These are phyloP conservation scores for Cadophora sp. DNA, from an alignment of 2,329 filamentous ascomycete species.

Conservation along the genomic window DNA sequence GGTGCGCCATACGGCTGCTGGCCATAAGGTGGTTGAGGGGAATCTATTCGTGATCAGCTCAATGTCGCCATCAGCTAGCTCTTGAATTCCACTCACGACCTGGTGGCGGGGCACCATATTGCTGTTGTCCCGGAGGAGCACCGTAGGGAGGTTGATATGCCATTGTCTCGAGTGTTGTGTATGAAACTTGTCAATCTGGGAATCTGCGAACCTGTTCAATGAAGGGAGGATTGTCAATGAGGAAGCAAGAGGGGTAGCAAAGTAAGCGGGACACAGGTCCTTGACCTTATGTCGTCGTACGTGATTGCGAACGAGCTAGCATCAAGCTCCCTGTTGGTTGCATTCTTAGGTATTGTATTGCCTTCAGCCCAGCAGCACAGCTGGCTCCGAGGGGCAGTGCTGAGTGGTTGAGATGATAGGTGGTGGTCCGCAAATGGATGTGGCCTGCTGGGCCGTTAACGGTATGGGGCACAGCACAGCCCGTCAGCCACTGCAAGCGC, in stretches of 20 bases:
- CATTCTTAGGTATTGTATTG: not conserved
- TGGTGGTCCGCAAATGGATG: not conserved
- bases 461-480: conserved; percentile 16
- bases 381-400: conserved; percentile 27
- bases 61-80: not conserved
- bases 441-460: not conserved
- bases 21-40: conserved; percentile 26
- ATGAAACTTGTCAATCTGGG: not conserved
- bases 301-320: conserved; percentile 19
- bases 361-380: conserved; percentile 20
- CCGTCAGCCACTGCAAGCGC: conserved; percentile 24
- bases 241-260: conserved; percentile 23
- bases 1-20: conserved; percentile 26
- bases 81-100: conserved; percentile 22
- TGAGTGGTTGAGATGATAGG: conserved; percentile 17
- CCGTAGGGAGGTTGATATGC: conserved; percentile 28
- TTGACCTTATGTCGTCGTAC: conserved; percentile 16
- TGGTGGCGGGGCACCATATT: conserved; percentile 31
- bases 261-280: conserved; percentile 3
- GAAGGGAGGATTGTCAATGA: conserved; percentile 11
- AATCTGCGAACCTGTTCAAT: conserved; percentile 14
- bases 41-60: conserved; percentile 28
- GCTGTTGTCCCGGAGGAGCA: conserved; percentile 11
- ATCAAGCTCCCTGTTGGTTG: conserved; percentile 13
- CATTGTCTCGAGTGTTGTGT: conserved; percentile 14